Conservation (phyloP, 371 early-diverging fungal species). For the Parasitella parasitica region DNA sequence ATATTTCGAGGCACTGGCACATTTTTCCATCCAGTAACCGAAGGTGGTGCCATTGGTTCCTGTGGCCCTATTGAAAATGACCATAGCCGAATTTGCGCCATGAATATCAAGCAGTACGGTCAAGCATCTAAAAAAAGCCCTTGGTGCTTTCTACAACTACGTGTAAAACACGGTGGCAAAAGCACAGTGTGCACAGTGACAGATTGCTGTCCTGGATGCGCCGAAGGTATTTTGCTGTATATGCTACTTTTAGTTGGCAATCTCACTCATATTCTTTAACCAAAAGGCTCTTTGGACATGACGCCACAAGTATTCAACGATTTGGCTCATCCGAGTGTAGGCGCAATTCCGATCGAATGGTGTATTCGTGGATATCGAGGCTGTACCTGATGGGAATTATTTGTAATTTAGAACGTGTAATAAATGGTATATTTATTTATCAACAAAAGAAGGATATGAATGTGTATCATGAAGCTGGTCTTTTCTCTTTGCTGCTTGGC, state of each 20-base stretch:
- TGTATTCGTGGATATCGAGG: constrained; percentile 29
- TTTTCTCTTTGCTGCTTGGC: background rate
- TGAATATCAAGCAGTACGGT: constrained; percentile 23
- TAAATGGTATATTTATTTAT: constrained; percentile 1
- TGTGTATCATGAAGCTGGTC: background rate
- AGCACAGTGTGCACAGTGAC: constrained; percentile 22
- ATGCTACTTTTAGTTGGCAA: too few species aligned
- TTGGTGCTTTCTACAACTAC: constrained; percentile 12
- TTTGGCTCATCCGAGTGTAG: constrained; percentile 44
- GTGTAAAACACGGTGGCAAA: constrained; percentile 37
- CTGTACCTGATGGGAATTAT: constrained; percentile 4
- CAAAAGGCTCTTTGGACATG: constrained; percentile 46
- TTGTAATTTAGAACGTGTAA: background rate
- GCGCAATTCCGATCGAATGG: constrained; percentile 61
- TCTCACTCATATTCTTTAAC: constrained; percentile 39
- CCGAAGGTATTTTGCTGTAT: constrained; percentile 23
- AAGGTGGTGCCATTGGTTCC: constrained; percentile 27
- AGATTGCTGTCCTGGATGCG: constrained; percentile 36
- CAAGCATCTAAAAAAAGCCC: constrained; percentile 11
- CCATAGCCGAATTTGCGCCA: constrained; percentile 30
- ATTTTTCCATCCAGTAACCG: constrained; percentile 31
- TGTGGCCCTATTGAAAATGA: constrained; percentile 26
- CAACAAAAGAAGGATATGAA: background rate
- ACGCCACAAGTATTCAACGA: constrained; percentile 58
- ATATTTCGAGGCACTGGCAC: constrained; percentile 23